phyloP scores from a whole-genome alignment of 176 grass and related monocot genomes.

The Triticum timopheevii region DNA sequence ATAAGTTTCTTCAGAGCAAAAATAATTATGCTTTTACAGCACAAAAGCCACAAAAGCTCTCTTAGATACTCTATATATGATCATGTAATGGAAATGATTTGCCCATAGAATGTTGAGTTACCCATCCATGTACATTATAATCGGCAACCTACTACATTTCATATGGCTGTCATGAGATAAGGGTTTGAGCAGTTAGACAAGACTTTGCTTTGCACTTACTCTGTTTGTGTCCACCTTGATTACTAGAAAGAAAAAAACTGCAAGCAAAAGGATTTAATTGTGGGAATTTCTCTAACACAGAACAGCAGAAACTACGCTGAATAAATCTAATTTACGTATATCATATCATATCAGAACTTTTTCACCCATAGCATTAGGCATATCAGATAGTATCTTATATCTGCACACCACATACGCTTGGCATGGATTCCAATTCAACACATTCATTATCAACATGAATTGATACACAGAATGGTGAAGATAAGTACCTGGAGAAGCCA shows the following conservation, averaged over 20 bases:
- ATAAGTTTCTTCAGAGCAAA: not conserved
- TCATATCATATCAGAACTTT: conserved; percentile 10
- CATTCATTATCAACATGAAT: not conserved
- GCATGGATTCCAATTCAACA: not conserved
- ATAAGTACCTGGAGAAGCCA: conserved; percentile 83
- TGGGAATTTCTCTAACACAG: not conserved
- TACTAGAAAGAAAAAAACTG: not conserved
- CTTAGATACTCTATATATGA: not conserved
- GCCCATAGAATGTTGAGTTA: not conserved
- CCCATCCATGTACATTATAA: not conserved
- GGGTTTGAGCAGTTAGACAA: not conserved
- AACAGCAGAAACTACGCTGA: not conserved
- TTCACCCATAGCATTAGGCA: conserved; percentile 13
- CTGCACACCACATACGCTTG: not conserved
- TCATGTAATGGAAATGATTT: conserved; percentile 1
- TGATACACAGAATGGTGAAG: not conserved
- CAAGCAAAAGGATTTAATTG: conserved; percentile 5
- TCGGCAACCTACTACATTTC: not conserved
- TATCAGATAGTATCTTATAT: conserved; percentile 21
- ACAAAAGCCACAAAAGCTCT: not conserved
- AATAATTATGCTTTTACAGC: not conserved
- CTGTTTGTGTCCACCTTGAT: not conserved
- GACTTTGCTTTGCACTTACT: not conserved
- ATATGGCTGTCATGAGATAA: not conserved
- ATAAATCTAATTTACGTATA: not conserved